Evolutionary conservation across 1,284 basidiomycete genomes (phyloP), one percentile per base, ranked within the genome.

Genomic region (Tylopilus orsonianus): DNA sequence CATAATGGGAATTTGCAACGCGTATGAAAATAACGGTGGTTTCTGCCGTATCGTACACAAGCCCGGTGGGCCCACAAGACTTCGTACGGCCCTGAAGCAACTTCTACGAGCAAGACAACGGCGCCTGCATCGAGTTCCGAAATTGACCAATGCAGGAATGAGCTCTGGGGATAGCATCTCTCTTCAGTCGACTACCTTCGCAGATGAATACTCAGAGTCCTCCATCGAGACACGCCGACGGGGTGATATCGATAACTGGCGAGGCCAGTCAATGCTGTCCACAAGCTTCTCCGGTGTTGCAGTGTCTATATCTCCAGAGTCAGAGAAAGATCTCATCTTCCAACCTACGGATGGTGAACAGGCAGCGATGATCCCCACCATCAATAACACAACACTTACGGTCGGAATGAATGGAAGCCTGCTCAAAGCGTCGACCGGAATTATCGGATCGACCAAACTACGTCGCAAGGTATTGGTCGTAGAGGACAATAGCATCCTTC

Each of bases 1-100:
- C 36, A 67, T 87, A 53, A 78, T 85, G 79, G 68, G 75, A 22
- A 74, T 81, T 41, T 78, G 84, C 53, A 79, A 75, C 52, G 81
- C 85, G 20, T 87, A 89, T 61, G 89, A 92, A 61, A 75, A 75
- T 23, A 80, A 83, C n/a, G 93, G 93, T 16, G 93, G 93, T 24
- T 89, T 92, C 66, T 90, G 88, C 65, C 81, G 90, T 13, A 75
- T 93, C 32, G 70, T 96, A 19, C 91, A 88, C 77, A 97, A 97
- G 67, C 94, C 94, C 3, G 85, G 85, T 23, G 93, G 93, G 1
- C 94, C 93, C 0, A 81, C 81, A 41, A 82, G 86, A 26, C 73
- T 97, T 46, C 79, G 84, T 29, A 65, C 77, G 13, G 79, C 85
- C 5, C 72, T 96, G 44, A 83, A 83, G 60, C 78, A 86, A n/a